Base-by-base conservation (phyloP, 23 red algal genomes). In the Gracilaria vermiculophylla region DNA sequence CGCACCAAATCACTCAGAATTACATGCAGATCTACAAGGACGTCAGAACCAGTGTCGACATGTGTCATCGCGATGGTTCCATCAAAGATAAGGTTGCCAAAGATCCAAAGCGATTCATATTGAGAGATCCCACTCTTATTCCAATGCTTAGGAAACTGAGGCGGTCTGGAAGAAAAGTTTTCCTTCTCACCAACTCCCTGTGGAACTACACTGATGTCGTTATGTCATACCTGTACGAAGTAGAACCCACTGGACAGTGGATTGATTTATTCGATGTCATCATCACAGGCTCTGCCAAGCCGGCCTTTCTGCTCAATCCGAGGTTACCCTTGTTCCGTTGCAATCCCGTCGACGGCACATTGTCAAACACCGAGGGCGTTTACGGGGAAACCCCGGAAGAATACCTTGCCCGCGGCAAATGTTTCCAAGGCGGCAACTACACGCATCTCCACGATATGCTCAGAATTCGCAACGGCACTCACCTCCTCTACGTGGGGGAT, bases 51-150 rank as follows among this genome's bases (percentile, higher is more conserved):
- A 80, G 78, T 23, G 97, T 99, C 48, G 97, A 99, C 69, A 88
- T 99, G 67, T 99, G 92, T 77, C 97, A 99, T 67, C 92, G 97
- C n/a, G 97, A 99, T 79, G 97, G 97, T 27, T 85, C 75, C 53
- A 95, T 99, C 33, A 99, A 99, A 81, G 81, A 89, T 42, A 71
- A 69, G 47, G 90, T 99, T 50, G 82, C 92, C 23, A 48, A 90
- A 28, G 72, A 91, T 21, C 97, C 97, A 0, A 62, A 73, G 35
- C 41, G 60, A 23, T 99, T 77, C 82, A 96, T 99, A 16, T 65
- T 94, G 37, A 57, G 85, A 42, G 92, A 95, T 69, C 90, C 89
- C 53, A 35, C 89, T 27, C 56, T 99, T 19, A 81, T 94, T 60
- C 71, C 81, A 19, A 95, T 90, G 67, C 80, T 99, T 15, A 27